A percentile compares a stretch with the other conserved stretches of the same genome.
Evolutionary conservation across 73 alveolate species (phyloP).

Genomic region (Blepharisma japonicum): DNA sequence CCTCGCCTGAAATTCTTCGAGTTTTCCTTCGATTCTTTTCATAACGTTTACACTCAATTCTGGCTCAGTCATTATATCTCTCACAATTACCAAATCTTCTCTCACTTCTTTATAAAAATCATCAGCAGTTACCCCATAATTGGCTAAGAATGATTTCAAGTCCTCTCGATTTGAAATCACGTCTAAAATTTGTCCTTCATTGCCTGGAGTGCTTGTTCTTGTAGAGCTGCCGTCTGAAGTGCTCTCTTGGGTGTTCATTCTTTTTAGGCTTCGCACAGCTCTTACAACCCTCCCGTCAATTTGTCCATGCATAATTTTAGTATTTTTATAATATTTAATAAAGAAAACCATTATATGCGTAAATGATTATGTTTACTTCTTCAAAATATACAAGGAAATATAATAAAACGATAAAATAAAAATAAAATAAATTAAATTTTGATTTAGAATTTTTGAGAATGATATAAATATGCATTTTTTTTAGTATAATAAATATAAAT

Average conservation of each 20-base stretch:
- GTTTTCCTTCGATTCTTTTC: not conserved
- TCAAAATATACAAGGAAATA: too few relatives aligned
- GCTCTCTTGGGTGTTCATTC: not conserved
- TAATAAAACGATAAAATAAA: too few relatives aligned
- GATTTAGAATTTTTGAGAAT: too few relatives aligned
- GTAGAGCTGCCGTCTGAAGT: not conserved
- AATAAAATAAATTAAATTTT: too few relatives aligned
- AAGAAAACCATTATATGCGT: too few relatives aligned
- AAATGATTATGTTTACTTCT: too few relatives aligned
- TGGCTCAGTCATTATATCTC: constrained; percentile 23
- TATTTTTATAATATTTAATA: too few relatives aligned
- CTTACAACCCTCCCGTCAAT: not conserved
- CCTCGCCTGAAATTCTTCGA: not conserved
- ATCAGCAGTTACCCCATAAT: not conserved
- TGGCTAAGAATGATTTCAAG: not conserved
- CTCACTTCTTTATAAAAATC: not conserved
- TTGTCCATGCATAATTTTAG: too few relatives aligned
- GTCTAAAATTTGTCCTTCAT: constrained; percentile 3
- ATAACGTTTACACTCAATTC: not conserved
- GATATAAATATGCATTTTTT: too few relatives aligned
- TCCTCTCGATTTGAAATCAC: constrained; percentile 27
- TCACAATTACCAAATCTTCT: not conserved
- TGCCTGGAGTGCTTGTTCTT: constrained; percentile 9
- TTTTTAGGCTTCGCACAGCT: not conserved
- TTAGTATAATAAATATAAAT: too few relatives aligned